Percentiles rank a stretch among this genome's conserved stretches.
Conservation (phyloP, 2,329 filamentous ascomycete species). For the Paecilomyces dactylethromorphus region DNA sequence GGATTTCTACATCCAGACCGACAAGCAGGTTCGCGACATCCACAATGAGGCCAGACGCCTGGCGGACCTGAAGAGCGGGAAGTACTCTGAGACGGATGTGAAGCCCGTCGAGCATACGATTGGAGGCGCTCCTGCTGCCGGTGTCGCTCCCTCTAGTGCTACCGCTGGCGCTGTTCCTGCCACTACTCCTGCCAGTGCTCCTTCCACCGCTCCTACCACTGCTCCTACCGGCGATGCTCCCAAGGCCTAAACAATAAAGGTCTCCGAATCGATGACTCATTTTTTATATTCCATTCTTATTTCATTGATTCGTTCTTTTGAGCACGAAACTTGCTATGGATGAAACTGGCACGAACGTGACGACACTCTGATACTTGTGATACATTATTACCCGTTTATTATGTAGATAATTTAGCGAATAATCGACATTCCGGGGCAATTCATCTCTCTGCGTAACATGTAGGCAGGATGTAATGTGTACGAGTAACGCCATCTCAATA, state of each 20-base stretch:
- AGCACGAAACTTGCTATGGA: background rate
- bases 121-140: slow-evolving; percentile 27
- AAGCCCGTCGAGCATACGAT: slow-evolving; percentile 36
- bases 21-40: slow-evolving; percentile 89
- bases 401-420: background rate
- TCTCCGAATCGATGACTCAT: background rate
- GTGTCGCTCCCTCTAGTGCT: slow-evolving; percentile 9
- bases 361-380: background rate
- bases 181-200: background rate
- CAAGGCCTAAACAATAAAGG: background rate
- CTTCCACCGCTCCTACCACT: background rate
- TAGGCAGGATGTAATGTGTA: too few species aligned
- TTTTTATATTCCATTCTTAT: background rate
- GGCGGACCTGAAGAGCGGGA: slow-evolving; percentile 71
- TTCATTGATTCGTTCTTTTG: slow-evolving; percentile 1
- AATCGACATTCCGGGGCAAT: too few species aligned
- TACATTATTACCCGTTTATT: background rate
- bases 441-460: too few species aligned
- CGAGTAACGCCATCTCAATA: background rate
- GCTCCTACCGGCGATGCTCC: background rate
- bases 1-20: slow-evolving; percentile 76
- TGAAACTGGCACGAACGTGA: background rate
- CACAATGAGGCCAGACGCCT: slow-evolving; percentile 84
- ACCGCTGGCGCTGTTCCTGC: background rate
- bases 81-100: slow-evolving; percentile 31